These are phyloP conservation scores for Annulohypoxylon moriforme DNA, from an alignment of 495 filamentous ascomycete species.

Conservation along the genomic window DNA sequence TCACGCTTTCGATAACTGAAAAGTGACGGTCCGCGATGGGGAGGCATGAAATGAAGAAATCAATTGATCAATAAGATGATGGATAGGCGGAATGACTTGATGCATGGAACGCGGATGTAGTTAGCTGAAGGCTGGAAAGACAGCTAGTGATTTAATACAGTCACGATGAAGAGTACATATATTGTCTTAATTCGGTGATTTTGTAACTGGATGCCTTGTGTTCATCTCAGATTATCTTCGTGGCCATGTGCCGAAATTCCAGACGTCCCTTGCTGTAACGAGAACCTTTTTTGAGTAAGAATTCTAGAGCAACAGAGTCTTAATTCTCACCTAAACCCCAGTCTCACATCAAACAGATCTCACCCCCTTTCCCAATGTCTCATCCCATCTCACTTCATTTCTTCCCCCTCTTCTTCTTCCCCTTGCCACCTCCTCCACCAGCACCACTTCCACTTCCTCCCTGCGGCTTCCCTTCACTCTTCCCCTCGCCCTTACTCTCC, in stretches of 20 bases:
- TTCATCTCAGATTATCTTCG: background rate
- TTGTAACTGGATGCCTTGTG: constrained; percentile 6
- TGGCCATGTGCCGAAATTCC: background rate
- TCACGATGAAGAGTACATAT: constrained; percentile 11
- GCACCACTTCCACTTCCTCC: constrained; percentile 51
- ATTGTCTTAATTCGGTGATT: background rate
- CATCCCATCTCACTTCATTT: constrained; percentile 48
- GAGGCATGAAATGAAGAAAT: constrained; percentile 4
- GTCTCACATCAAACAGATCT: background rate
- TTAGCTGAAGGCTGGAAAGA: background rate
- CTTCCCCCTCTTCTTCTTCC: constrained; percentile 70
- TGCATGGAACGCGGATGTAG: constrained; percentile 30
- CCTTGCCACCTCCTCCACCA: constrained; percentile 53
- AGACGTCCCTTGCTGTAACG: background rate
- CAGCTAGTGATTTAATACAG: constrained; percentile 27
- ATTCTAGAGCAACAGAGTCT: background rate
- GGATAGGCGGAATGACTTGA: constrained; percentile 36
- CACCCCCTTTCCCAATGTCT: background rate
- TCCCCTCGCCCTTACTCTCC: background rate
- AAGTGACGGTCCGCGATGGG: constrained; percentile 1
- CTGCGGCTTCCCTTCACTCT: background rate
- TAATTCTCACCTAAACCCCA: background rate
- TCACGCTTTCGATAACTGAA: background rate
- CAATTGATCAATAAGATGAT: constrained; percentile 3
- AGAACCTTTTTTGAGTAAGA: background rate